Evolutionary conservation across 768 basidiomycete species (phyloP).

Genomic region (Mycena rebaudengoi): DNA sequence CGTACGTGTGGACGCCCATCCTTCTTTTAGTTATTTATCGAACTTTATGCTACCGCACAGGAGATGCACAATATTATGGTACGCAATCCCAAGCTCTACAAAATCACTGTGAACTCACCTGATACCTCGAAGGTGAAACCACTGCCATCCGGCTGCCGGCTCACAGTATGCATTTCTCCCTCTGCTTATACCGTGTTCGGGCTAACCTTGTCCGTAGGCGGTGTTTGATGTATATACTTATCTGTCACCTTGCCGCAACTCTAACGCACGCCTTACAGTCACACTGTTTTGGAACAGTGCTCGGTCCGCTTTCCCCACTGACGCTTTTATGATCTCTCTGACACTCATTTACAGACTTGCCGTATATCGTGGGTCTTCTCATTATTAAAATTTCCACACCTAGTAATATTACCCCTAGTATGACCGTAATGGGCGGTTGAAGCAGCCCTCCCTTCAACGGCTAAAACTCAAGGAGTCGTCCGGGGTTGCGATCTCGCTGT

Average conservation of each 20-base stretch:
- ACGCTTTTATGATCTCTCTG: too few relatives aligned
- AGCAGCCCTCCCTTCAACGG: conserved; percentile 46
- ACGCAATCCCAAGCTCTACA: too few relatives aligned
- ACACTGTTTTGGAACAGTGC: conserved; percentile 62
- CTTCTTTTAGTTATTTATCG: too few relatives aligned
- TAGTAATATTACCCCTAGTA: conserved; percentile 49
- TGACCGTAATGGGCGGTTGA: conserved; percentile 66
- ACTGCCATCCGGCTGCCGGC: conserved; percentile 57
- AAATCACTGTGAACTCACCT: neutral
- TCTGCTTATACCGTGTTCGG: neutral
- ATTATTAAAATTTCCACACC: neutral
- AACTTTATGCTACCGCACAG: conserved; percentile 40
- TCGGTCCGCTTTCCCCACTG: conserved; percentile 45
- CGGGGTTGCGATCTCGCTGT: conserved; percentile 85
- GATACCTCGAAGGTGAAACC: conserved; percentile 47
- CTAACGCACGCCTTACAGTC: conserved; percentile 39
- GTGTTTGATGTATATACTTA: conserved; percentile 61
- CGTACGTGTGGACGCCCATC: too few relatives aligned
- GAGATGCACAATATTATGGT: conserved; percentile 62
- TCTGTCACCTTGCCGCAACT: neutral
- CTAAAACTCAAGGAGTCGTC: conserved; percentile 56
- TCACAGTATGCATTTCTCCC: conserved; percentile 50
- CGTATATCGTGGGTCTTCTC: conserved; percentile 52
- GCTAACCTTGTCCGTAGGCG: too few relatives aligned
- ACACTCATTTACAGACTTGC: conserved; percentile 47